Conservation (phyloP, 345 rosid species). For the Salix dunnii region DNA sequence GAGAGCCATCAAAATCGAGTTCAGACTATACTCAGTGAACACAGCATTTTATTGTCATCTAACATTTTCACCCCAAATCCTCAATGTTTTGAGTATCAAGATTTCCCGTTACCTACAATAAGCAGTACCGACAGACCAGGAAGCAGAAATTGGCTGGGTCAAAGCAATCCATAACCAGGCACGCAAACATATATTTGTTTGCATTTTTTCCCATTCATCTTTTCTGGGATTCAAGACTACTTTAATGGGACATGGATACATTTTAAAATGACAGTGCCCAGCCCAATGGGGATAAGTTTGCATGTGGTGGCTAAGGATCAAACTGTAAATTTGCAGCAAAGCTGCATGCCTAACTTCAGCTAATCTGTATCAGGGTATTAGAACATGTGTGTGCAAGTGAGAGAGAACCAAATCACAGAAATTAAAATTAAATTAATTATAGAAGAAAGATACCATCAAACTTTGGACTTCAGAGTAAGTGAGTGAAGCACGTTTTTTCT, state of each 20-base stretch:
- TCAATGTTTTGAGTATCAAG: neutral
- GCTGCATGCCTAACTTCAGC: neutral
- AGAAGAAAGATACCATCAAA: constrained; percentile 37
- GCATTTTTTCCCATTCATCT: neutral
- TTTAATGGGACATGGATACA: neutral
- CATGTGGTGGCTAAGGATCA: neutral
- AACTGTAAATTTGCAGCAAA: neutral
- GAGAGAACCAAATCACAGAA: neutral
- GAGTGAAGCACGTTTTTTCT: constrained; percentile 43
- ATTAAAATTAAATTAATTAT: neutral
- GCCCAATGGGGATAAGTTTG: neutral
- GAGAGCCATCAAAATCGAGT: constrained; percentile 1
- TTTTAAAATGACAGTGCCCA: neutral
- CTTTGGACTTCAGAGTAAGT: constrained; percentile 41
- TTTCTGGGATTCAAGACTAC: neutral
- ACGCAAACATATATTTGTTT: neutral
- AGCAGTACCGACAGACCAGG: neutral
- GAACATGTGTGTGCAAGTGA: neutral
- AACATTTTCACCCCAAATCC: neutral
- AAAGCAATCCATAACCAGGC: neutral
- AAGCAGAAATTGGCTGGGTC: neutral
- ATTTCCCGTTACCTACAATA: neutral
- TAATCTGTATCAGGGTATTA: neutral
- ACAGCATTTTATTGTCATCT: neutral
- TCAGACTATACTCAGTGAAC: neutral